Conservation (phyloP, 2,329 filamentous ascomycete genomes). For the Pseudogymnoascus sp. region DNA sequence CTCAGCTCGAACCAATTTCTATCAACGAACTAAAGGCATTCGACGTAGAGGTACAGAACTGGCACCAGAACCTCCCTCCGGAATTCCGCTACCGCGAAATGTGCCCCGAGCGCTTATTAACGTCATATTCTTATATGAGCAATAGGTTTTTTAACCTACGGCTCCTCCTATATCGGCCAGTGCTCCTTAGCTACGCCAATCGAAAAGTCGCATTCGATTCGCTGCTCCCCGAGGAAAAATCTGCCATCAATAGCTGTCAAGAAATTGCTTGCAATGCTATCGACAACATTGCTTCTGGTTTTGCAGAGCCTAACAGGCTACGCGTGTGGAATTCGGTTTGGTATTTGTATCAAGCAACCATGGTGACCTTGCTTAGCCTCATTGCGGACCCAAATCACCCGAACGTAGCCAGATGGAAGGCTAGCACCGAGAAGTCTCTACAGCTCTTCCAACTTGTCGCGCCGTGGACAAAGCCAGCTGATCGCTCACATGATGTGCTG, state of each 20-base stretch:
- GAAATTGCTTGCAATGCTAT: constrained; percentile 6
- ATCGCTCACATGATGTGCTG: background rate
- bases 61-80: background rate
- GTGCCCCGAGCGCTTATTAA: background rate
- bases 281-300: background rate
- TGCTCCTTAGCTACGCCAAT: constrained; percentile 2
- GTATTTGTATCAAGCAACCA: background rate
- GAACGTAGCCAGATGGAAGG: background rate
- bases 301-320: background rate
- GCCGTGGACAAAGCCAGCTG: background rate
- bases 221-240: background rate
- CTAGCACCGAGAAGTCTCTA: background rate
- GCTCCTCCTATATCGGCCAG: background rate
- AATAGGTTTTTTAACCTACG: constrained; percentile 4
- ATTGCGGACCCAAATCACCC: constrained; percentile 2
- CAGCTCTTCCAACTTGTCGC: background rate
- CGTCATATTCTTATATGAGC: background rate
- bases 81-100: background rate
- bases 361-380: constrained; percentile 1
- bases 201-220: background rate
- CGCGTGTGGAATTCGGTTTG: background rate
- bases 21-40: background rate
- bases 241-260: background rate
- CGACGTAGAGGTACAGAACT: background rate
- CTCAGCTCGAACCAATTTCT: background rate